Evolutionary conservation across 2,329 filamentous ascomycete genomes (phyloP).

Genomic region (Talaromyces sp.): DNA sequence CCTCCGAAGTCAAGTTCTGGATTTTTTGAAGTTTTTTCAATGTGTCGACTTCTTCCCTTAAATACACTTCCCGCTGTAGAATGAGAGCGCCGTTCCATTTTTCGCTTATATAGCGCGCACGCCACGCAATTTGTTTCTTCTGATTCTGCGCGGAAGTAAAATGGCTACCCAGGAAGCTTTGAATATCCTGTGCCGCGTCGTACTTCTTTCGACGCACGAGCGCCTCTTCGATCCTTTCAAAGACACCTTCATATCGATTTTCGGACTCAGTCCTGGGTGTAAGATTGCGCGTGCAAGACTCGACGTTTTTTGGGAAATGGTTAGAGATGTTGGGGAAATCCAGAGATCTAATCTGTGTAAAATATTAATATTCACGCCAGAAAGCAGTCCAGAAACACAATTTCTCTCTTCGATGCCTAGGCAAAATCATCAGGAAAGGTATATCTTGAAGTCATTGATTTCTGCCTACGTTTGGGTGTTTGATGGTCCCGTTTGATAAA

Average conservation of each 20-base stretch:
- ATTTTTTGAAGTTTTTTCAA: neutral
- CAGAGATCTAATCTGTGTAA: neutral
- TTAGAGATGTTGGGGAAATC: neutral
- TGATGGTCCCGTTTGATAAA: neutral
- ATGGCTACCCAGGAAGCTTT: neutral
- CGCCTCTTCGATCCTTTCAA: slow-evolving; percentile 12
- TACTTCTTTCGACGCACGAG: slow-evolving; percentile 2
- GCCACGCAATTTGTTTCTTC: neutral
- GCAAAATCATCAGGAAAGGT: neutral
- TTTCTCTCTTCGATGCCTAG: neutral
- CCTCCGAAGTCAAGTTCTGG: neutral
- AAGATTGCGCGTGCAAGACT: too few species aligned
- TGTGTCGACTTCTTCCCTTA: neutral
- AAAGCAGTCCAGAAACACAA: neutral
- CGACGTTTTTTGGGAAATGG: neutral
- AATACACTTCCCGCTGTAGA: slow-evolving; percentile 10
- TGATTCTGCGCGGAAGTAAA: neutral
- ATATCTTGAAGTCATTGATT: neutral
- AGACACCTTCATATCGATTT: slow-evolving; percentile 4
- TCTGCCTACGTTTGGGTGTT: neutral
- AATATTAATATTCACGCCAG: neutral
- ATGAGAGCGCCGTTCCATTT: neutral
- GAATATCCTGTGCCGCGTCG: neutral
- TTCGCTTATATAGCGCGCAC: neutral
- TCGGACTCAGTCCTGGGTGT: fast-evolving